Evolutionary conservation across 345 rosid species (phyloP), one percentile per base, ranked within the genome.

Genomic region (Acer negundo): DNA sequence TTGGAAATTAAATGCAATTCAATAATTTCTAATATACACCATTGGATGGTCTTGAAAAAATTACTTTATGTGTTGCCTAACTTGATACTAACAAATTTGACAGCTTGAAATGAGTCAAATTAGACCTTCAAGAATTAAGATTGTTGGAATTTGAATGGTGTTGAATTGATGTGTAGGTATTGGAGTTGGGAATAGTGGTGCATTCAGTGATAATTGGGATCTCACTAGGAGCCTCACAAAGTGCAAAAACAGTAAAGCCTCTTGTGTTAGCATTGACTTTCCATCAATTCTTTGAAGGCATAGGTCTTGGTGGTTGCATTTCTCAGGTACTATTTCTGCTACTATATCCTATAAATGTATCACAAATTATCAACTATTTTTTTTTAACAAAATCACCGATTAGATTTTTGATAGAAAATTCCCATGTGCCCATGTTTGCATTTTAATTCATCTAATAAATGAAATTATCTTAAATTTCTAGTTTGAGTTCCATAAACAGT

Each of bases 251-350:
- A 7, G 79, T 92, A 79, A 86, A 79, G 86, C 93, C 94, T 69
- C 89, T 90, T 42, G 61, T 92, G 70, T 89, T 82, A 26, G 97
- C 97, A 15, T 75, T 90, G 56, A 82, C 89, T 53, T 92, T 92
- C 76, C 94, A 92, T 75, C 97, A 92, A 75, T 89, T 92, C 73
- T 92, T 90, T 63, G 97, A 92, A 81, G 94, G 94, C 55, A 87
- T 88, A 85, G 94, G 94, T 19, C 94, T 90, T 12, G 94, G 94
- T 59, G 91, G 94, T 64, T 92, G 94, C 90, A 85, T 90, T 69
- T 77, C 90, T 23, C 87, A 87, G 79, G 93, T 89, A 68, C 58
- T 16, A 10, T 58, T 58, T 58, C 23, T 58, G 10, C 23, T 42
- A 35, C 38, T 4, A 35, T 35, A 35, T 4, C 38, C 6, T 31